These are phyloP conservation scores for Misopates orontium DNA, from an alignment of 257 asterid species.

Conservation along the genomic window DNA sequence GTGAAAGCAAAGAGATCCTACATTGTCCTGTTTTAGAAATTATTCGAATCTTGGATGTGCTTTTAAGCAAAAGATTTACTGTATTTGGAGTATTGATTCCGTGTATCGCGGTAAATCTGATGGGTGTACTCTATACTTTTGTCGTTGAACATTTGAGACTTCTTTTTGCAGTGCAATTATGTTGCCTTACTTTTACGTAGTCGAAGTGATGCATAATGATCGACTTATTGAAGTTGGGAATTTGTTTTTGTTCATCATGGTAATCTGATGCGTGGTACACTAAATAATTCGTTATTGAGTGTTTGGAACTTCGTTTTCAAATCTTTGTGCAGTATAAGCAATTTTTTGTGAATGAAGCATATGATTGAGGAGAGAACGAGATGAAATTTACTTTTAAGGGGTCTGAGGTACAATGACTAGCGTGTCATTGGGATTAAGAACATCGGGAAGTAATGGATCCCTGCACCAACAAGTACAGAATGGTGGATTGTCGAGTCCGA, in stretches of 20 bases:
- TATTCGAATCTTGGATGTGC: background rate
- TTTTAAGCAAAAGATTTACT: background rate
- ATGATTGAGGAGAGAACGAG: constrained; percentile 53
- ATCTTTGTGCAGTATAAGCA: constrained; percentile 23
- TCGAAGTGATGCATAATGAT: too few relatives aligned
- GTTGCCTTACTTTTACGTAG: too few relatives aligned
- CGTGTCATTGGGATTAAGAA: constrained; percentile 75
- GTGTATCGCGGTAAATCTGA: constrained; percentile 11
- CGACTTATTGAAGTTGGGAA: background rate
- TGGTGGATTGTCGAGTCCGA: constrained; percentile 56
- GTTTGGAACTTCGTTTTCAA: constrained; percentile 22
- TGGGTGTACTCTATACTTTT: constrained; percentile 6
- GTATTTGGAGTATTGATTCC: constrained; percentile 16
- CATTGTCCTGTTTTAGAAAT: background rate
- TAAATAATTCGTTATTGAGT: constrained; percentile 26
- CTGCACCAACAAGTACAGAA: constrained; percentile 68
- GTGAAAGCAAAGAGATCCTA: background rate
- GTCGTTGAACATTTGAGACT: too few relatives aligned
- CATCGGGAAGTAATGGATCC: constrained; percentile 77
- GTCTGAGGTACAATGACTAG: constrained; percentile 85
- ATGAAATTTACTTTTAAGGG: constrained; percentile 59
- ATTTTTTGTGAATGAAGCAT: constrained; percentile 53
- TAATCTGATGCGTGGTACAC: constrained; percentile 5
- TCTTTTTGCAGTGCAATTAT: too few relatives aligned
- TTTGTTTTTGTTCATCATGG: background rate